Evolutionary conservation across 805 yeast genomes (phyloP), one percentile per base, ranked within the genome.

Genomic region (Tetrapisispora fleetii): DNA sequence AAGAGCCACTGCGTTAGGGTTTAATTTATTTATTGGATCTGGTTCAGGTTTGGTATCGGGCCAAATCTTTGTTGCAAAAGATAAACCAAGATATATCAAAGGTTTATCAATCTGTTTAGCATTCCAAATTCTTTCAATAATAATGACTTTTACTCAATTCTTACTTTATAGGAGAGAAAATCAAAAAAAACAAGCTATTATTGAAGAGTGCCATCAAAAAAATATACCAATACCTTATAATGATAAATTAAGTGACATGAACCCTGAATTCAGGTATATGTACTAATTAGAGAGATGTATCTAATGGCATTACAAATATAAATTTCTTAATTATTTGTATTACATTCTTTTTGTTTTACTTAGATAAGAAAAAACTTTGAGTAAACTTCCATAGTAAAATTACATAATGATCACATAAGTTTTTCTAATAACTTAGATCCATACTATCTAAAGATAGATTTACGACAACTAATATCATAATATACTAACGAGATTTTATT

Each of bases 261-360:
- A 72, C 54, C 79, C 79, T 27, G 65, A 69, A 37, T 73, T 74
- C 56, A 68, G 63, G 58, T 76, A 75, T 62, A 57, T 74, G 64
- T 74, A 74, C 56, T 75, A 59, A 52, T 18, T 10, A 38, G 18
- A 11, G 14, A 11, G 4, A 11, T 32, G 5, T 13, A 32, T 6
- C 13, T 32, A 32, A 32, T 14, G 35, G 4, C 35, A 32, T 32
- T 32, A 28, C 32, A 8, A 32, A 32, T 32, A 32, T 3, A 13
- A 32, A 6, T 32, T 6, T 13, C 10, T 14, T 4, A 14, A 32
- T 32, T 13, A 32, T 13, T 32, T 32, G n/a, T 32, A 13, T 22
- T 10, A 36, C 11, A 16, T 24, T 16, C 10, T 5, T 33, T 6
- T 16, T 6, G 17, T 14, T 33, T 14, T n/a, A 33, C 37, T 16